Percentiles rank a stretch among this genome's conserved stretches.
phyloP scores from a whole-genome alignment of 768 basidiomycete species.

The Roridomyces roridus region DNA sequence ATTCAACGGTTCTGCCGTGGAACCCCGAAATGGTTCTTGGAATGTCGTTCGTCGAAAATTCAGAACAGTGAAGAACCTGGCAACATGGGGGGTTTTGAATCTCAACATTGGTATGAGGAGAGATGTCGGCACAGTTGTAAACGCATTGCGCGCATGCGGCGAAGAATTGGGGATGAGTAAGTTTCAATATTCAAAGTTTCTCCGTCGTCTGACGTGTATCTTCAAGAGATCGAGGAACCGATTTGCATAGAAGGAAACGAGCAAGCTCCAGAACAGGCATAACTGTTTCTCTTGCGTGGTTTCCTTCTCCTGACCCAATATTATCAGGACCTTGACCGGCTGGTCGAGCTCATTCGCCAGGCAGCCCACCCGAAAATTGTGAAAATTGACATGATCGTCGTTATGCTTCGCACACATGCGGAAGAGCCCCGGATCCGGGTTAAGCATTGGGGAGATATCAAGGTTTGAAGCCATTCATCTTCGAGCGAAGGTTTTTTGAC shows the following conservation, averaged over 20 bases:
- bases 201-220: not conserved
- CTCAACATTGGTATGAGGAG: not conserved
- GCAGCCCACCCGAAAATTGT: too few relatives aligned
- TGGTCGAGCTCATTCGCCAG: not conserved
- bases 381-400: conserved; percentile 45
- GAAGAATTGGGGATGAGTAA: conserved; percentile 24
- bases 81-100: conserved; percentile 28
- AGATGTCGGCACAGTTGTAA: not conserved
- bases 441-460: conserved; percentile 63
- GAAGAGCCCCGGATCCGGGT: too few relatives aligned
- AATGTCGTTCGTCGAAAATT: conserved; percentile 32
- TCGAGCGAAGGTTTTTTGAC: too few relatives aligned
- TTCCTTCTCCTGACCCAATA: not conserved
- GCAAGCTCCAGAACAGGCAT: not conserved
- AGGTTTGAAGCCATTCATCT: too few relatives aligned
- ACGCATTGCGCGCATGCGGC: conserved; percentile 4
- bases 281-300: not conserved
- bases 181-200: not conserved
- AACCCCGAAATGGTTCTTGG: conserved; percentile 34
- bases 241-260: not conserved
- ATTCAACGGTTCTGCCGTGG: conserved; percentile 9
- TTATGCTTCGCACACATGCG: conserved; percentile 57
- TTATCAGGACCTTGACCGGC: conserved; percentile 1
- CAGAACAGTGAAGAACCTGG: conserved; percentile 17
- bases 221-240: not conserved